phyloP scores from a whole-genome alignment of 2,329 filamentous ascomycete species.

The Plectosphaerella plurivora region DNA sequence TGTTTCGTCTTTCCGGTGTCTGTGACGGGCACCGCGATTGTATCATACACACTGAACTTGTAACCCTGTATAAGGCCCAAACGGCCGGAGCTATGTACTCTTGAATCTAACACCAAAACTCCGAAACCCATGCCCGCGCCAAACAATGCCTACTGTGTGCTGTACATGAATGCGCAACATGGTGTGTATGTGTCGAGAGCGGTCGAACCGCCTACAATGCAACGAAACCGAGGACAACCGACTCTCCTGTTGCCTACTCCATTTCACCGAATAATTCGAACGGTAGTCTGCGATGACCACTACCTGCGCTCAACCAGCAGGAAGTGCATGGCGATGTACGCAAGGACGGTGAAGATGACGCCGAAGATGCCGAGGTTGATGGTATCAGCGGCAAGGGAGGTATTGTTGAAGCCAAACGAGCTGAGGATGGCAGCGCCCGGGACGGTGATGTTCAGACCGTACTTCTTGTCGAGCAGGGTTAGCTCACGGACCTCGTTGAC shows the following conservation, averaged over 20 bases:
- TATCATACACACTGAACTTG: slow-evolving; percentile 2
- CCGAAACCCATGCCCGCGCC: background rate
- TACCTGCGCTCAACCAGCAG: slow-evolving; percentile 85
- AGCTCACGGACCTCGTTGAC: slow-evolving; percentile 94
- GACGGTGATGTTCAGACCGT: slow-evolving; percentile 92
- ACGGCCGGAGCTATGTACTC: background rate
- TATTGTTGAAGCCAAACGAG: slow-evolving; percentile 89
- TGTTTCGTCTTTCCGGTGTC: background rate
- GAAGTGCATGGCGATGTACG: slow-evolving; percentile 90
- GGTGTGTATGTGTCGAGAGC: background rate
- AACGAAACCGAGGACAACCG: background rate
- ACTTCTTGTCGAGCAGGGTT: slow-evolving; percentile 88
- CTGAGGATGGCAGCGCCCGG: slow-evolving; percentile 91
- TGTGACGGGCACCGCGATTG: background rate
- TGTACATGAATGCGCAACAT: background rate
- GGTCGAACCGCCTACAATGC: too few relatives aligned
- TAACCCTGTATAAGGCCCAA: slow-evolving; percentile 2
- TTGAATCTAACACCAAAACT: background rate
- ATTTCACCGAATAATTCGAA: background rate
- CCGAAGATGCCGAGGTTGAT: slow-evolving; percentile 79
- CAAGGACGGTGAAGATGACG: slow-evolving; percentile 76
- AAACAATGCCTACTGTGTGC: background rate
- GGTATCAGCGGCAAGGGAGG: slow-evolving; percentile 80
- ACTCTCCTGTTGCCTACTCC: background rate
- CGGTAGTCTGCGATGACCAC: slow-evolving; percentile 1